Evolutionary conservation across 2,329 filamentous ascomycete species (phyloP).

Genomic region (Fusarium sp.): DNA sequence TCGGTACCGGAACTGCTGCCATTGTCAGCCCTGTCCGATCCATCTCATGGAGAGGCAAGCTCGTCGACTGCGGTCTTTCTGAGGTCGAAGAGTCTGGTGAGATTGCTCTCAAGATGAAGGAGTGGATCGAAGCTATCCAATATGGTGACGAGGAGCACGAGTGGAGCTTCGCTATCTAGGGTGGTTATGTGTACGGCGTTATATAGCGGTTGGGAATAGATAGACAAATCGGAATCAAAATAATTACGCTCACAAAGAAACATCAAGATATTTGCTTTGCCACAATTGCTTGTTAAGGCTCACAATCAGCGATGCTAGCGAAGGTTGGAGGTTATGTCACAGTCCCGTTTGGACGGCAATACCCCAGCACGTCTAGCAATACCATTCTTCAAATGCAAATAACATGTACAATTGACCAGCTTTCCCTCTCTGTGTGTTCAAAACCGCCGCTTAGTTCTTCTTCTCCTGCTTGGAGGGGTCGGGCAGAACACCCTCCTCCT

Average conservation of each 20-base stretch:
- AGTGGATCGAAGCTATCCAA: conserved; percentile 95
- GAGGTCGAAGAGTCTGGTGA: conserved; percentile 88
- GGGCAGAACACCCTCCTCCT: conserved; percentile 92
- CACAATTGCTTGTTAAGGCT: conserved; percentile 30
- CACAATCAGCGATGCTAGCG: conserved; percentile 23
- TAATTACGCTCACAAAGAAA: conserved; percentile 26
- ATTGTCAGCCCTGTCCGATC: conserved; percentile 90
- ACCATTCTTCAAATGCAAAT: conserved; percentile 38
- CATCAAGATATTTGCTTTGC: conserved; percentile 19
- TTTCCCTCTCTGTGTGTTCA: conserved; percentile 22
- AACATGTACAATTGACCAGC: conserved; percentile 38
- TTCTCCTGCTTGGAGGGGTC: conserved; percentile 74
- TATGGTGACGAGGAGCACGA: conserved; percentile 92
- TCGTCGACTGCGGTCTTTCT: conserved; percentile 85
- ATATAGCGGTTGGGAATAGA: conserved; percentile 32
- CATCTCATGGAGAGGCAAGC: conserved; percentile 87
- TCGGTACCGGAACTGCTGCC: conserved; percentile 92
- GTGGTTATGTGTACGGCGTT: conserved; percentile 28
- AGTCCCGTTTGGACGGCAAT: conserved; percentile 25
- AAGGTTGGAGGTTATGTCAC: conserved; percentile 13
- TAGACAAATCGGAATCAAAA: conserved; percentile 27
- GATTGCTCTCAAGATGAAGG: conserved; percentile 87
- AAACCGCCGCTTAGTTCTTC: conserved; percentile 54
- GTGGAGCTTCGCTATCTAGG: conserved; percentile 76
- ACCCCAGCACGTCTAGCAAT: conserved; percentile 46